Evolutionary conservation across 805 yeast genomes (phyloP).

Genomic region (Nakazawaea anatomiae): DNA sequence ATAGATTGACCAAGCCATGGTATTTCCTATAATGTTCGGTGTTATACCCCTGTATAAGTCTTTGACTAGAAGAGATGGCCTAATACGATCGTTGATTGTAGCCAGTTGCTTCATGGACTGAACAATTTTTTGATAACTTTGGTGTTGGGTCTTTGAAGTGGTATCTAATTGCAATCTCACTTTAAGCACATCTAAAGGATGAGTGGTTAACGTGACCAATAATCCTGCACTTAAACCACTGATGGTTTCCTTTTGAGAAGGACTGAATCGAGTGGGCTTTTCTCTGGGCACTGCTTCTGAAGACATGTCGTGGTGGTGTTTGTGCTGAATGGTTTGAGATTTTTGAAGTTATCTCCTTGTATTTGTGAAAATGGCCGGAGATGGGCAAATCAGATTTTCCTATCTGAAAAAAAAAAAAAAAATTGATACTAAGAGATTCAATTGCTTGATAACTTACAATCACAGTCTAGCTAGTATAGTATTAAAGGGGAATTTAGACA

Average conservation of each 20-base stretch:
- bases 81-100: conserved; percentile 5
- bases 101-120: conserved; percentile 14
- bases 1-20: conserved; percentile 85
- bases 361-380: no score
- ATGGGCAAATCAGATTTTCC: no score
- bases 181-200: conserved; percentile 86
- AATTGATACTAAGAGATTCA: no score
- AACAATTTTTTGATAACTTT: conserved; percentile 20
- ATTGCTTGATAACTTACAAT: no score
- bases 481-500: neutral
- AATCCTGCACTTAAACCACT: conserved; percentile 82
- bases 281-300: neutral
- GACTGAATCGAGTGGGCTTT: neutral
- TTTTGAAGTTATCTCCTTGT: no score
- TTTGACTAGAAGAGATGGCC: conserved; percentile 11
- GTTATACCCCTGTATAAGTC: conserved; percentile 68
- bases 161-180: conserved; percentile 68
- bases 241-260: conserved; percentile 45
- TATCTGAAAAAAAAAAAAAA: no score
- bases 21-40: conserved; percentile 79
- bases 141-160: conserved; percentile 22
- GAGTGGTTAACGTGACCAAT: conserved; percentile 72
- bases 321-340: no score
- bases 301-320: neutral
- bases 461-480: neutral